Base-by-base conservation (phyloP, 202 grass and related monocot genomes). In the Schoenoplectus tabernaemontani region DNA sequence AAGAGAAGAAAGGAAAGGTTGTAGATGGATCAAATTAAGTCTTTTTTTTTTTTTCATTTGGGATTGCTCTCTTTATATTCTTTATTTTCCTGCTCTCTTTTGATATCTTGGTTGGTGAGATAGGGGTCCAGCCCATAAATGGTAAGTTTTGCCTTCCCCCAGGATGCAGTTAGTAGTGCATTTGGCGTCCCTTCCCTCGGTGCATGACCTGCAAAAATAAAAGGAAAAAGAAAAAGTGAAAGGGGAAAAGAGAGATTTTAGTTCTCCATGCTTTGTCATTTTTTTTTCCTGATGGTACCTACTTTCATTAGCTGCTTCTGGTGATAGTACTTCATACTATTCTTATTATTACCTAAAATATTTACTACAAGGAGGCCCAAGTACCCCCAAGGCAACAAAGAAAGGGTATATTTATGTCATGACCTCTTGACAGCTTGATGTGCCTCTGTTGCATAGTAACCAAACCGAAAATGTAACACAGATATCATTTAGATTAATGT, bases 391-490 rank as follows among this genome's bases (percentile, higher is more conserved):
- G 22, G n/a, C n/a, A 26, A 51, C 66, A 57, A 7, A 64, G 48
- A 59, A 53, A 81, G 48, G 81, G 9, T 67, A 26, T 16, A 4
- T n/a, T 47, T 68, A 82, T 66, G n/a, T 60, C 12, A 81, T 72
- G 58, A 57, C 42, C 39, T 12, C 82, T 16, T 64, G 19, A 16
- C 65, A 64, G 79, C 66, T 77, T 13, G 13, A 56, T 44, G 73
- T 48, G 32, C 77, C 42, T 59, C 32, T 19, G 32, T 78, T 41
- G 88, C 34, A 19, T 17, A 62, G 26, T 39, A 77, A 33, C 28
- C 54, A 61, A 78, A 26, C 38, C 34, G 22, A 48, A 82, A 67
- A 48, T 65, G 62, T 70, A 79, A 38, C 30, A 7, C n/a, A 33
- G 24, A 13, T 54, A 17, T n/a, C 26, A 74, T 23, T 54, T 42